phyloP scores from a whole-genome alignment of 1,284 basidiomycete genomes.

The Cutaneotrichosporon sp. region DNA sequence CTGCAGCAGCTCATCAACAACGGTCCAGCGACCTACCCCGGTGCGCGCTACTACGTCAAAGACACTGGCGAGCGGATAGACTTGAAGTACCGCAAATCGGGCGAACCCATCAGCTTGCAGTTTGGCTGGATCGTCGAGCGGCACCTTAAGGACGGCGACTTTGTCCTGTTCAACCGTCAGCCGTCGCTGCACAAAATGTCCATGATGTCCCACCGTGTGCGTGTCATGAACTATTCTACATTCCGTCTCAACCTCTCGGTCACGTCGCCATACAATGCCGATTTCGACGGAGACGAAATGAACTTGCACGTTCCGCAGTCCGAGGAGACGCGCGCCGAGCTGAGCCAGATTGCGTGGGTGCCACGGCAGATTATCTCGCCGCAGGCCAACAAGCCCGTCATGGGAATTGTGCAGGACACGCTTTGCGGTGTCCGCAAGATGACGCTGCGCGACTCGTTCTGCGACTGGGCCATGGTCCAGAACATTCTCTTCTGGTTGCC shows the following conservation, averaged over 20 bases:
- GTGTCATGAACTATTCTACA: slow-evolving; percentile 96
- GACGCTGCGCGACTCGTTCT: slow-evolving; percentile 86
- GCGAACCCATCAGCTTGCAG: slow-evolving; percentile 86
- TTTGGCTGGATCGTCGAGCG: slow-evolving; percentile 99
- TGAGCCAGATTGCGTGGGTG: slow-evolving; percentile 98
- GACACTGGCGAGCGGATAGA: slow-evolving; percentile 98
- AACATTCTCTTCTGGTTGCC: slow-evolving; percentile 97
- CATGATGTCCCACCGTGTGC: slow-evolving; percentile 99
- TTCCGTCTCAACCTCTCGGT: slow-evolving; percentile 52
- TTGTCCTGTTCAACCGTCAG: slow-evolving; percentile 95
- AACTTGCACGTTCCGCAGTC: slow-evolving; percentile 99
- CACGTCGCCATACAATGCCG: slow-evolving; percentile 65
- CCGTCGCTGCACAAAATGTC: slow-evolving; percentile 99
- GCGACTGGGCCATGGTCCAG: slow-evolving; percentile 91
- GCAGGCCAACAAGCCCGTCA: slow-evolving; percentile 99
- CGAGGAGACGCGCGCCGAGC: slow-evolving; percentile 97
- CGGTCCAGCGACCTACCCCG: slow-evolving; percentile 91
- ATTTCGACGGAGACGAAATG: slow-evolving; percentile 99
- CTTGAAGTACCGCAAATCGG: slow-evolving; percentile 92
- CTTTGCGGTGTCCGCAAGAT: slow-evolving; percentile 97
- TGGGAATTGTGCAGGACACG: slow-evolving; percentile 99
- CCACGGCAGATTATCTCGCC: slow-evolving; percentile 84
- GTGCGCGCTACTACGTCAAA: slow-evolving; percentile 93
- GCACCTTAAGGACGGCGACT: slow-evolving; percentile 96
- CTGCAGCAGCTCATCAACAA: slow-evolving; percentile 95